Percentiles rank a stretch among this genome's conserved stretches.
These are phyloP conservation scores for Primulina eburnea DNA, from an alignment of 257 asterid species.

Conservation along the genomic window DNA sequence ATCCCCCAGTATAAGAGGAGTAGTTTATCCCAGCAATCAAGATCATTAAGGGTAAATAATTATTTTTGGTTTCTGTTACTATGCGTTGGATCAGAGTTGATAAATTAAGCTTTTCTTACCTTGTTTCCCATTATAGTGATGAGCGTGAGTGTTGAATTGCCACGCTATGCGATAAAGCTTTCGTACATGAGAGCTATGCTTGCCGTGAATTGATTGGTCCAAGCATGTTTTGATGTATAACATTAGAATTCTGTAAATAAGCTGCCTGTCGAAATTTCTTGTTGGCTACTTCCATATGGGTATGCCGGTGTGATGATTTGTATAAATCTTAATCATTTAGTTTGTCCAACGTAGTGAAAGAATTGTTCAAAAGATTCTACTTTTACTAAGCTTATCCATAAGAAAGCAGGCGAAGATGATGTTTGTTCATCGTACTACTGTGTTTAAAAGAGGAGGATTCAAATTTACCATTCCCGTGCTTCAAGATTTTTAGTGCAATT, in stretches of 20 bases:
- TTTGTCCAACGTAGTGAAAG: not conserved
- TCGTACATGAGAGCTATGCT: not conserved
- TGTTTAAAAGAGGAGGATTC: constrained; percentile 3
- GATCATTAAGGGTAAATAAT: constrained; percentile 46
- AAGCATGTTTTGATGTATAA: not conserved
- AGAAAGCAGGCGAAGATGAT: constrained; percentile 6
- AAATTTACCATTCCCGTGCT: not conserved
- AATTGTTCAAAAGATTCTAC: not conserved
- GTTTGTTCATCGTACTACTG: not conserved
- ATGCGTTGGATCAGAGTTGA: not conserved
- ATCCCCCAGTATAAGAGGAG: constrained; percentile 62
- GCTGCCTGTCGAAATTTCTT: not conserved
- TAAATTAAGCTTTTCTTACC: not conserved
- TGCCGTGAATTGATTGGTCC: constrained; percentile 4
- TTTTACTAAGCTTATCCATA: not conserved
- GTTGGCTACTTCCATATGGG: not conserved
- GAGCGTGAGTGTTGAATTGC: not conserved
- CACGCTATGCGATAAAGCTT: not conserved
- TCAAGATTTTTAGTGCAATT: not conserved
- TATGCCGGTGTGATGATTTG: not conserved
- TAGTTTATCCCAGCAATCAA: constrained; percentile 40
- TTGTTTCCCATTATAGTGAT: constrained; percentile 8
- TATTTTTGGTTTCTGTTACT: not conserved
- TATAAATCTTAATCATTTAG: not conserved
- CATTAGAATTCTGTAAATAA: not conserved